Evolutionary conservation across 495 filamentous ascomycete species (phyloP), one percentile per base, ranked within the genome.

Genomic region (Neurospora sp.): DNA sequence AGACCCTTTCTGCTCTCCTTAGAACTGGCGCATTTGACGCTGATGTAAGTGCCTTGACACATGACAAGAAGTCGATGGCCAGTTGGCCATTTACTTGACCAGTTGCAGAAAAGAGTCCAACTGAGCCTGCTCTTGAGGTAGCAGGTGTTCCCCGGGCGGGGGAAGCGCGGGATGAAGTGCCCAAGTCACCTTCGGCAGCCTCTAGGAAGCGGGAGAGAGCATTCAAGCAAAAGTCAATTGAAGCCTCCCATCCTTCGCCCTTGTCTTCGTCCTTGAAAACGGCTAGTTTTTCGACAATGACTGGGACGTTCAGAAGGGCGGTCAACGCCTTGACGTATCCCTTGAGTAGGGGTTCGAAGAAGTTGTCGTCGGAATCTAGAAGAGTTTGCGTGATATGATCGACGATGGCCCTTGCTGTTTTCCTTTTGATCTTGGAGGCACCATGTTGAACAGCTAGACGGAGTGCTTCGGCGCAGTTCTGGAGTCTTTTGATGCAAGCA

Each of bases 351-450:
- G 92, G 92, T 71, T 90, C 87, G 72, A 89, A 88, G 77, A 92
- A 90, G 14, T 88, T 86, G 23, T 87, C 88, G 42, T 90, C 88
- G 4, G 88, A 81, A 5, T 85, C 83, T 14, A 88, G 88, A 46
- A 98, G 84, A 46, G 88, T 90, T 75, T 98, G 89, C 23, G 87
- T 89, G 73, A 98, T 91, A 80, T 97, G 94, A 69, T 93, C 90
- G 73, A 94, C 84, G 37, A 97, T 80, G 5, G 93, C 88, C 74
- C 90, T 89, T 38, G 94, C 87, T 3, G 94, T 93, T 78, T 93
- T 96, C 66, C 83, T 82, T 79, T 89, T 91, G 74, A 98, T 77
- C 72, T 89, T 91, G 71, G 82, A 81, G 62, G 92, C 83, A 27
- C 91, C 91, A 66, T 89, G 85, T 75, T 91, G 88, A 62, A 97